A percentile compares a stretch with the other conserved stretches of the same genome.
phyloP scores from a whole-genome alignment of 2,329 filamentous ascomycete genomes.

The Daldinia sp. region DNA sequence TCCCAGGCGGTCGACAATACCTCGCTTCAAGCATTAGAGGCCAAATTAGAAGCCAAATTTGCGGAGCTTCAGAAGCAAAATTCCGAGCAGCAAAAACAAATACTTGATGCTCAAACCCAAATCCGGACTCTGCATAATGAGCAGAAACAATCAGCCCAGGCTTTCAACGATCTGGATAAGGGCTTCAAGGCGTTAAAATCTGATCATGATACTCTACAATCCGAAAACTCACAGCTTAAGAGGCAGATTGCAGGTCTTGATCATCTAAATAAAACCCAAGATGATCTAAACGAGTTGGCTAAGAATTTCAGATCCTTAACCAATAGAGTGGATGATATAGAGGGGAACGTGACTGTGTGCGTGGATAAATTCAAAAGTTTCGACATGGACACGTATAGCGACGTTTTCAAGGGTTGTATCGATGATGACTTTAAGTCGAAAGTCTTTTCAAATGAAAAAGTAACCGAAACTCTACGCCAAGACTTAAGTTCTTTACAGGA shows the following conservation, averaged over 20 bases:
- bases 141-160: constrained; percentile 8
- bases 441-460: constrained; percentile 19
- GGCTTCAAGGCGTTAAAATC: constrained; percentile 16
- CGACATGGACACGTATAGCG: constrained; percentile 32
- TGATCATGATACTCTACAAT: constrained; percentile 10
- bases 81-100: constrained; percentile 4
- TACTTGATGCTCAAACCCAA: constrained; percentile 9
- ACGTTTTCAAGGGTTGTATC: constrained; percentile 30
- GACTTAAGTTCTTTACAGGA: constrained; percentile 17
- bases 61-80: constrained; percentile 15
- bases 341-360: constrained; percentile 14
- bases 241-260: constrained; percentile 5
- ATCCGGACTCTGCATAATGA: constrained; percentile 23
- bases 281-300: constrained; percentile 8
- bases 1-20: constrained; percentile 24
- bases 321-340: constrained; percentile 5
- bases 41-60: constrained; percentile 39
- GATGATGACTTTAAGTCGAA: constrained; percentile 30
- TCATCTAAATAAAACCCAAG: background rate
- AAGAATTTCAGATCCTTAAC: constrained; percentile 13
- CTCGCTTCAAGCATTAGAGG: constrained; percentile 34
- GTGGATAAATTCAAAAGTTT: constrained; percentile 25
- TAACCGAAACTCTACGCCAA: background rate
- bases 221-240: constrained; percentile 25
- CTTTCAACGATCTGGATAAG: constrained; percentile 2